Percentiles rank a stretch among this genome's conserved stretches.
These are phyloP conservation scores for Cryptosporidium baileyi DNA, from an alignment of 169 alveolate species.

Conservation along the genomic window DNA sequence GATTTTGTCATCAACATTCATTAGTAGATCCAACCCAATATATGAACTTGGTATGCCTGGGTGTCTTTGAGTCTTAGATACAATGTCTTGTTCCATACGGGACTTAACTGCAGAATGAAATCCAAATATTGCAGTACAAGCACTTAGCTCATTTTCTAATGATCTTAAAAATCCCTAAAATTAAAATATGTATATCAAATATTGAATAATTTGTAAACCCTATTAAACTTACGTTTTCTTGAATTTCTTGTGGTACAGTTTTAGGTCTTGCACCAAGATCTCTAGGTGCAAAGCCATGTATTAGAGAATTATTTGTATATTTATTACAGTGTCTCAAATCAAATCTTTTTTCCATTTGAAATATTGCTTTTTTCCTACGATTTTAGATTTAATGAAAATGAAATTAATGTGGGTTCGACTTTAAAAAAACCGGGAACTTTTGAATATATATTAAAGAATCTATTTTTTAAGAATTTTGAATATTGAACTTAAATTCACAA, in stretches of 20 bases:
- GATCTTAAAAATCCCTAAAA: conserved; percentile 34
- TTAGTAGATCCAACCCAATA: conserved; percentile 31
- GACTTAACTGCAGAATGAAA: conserved; percentile 47
- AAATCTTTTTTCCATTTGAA: conserved; percentile 28
- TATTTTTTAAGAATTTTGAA: too few relatives aligned
- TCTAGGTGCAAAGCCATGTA: conserved; percentile 31
- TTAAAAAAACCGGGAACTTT: too few relatives aligned
- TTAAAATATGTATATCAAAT: neutral
- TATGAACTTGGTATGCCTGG: conserved; percentile 65
- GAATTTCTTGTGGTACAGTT: conserved; percentile 44
- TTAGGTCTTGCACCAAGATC: conserved; percentile 50
- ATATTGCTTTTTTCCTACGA: neutral
- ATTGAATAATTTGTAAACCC: neutral
- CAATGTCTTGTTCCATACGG: conserved; percentile 49
- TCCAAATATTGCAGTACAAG: conserved; percentile 22
- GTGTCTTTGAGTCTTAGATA: conserved; percentile 46
- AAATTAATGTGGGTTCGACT: conserved; percentile 13
- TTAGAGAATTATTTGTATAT: conserved; percentile 20
- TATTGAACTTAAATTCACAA: too few relatives aligned
- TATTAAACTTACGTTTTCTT: conserved; percentile 49
- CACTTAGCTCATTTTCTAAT: conserved; percentile 10
- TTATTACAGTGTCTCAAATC: conserved; percentile 28
- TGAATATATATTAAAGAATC: too few relatives aligned
- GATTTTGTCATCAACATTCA: conserved; percentile 25
- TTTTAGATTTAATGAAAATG: too few relatives aligned